phyloP scores from a whole-genome alignment of 2,329 filamentous ascomycete genomes.

The Cadophora sp. region DNA sequence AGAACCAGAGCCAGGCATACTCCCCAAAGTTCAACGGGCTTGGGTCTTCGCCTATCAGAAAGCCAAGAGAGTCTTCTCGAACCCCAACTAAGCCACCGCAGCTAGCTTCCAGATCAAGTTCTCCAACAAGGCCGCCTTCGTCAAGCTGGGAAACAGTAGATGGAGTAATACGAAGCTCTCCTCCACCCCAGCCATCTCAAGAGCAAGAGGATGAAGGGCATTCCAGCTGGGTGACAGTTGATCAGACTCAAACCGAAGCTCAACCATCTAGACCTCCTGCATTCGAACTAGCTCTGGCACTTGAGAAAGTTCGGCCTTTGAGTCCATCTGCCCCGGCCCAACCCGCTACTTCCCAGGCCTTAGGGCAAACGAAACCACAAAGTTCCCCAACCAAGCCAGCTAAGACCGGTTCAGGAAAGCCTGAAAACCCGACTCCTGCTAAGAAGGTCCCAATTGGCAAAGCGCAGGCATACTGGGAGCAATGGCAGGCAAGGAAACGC shows the following conservation, averaged over 20 bases:
- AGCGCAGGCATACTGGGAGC: constrained; percentile 35
- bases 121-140: constrained; percentile 25
- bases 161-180: constrained; percentile 12
- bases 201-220: constrained; percentile 14
- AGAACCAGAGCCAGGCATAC: constrained; percentile 29
- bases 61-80: constrained; percentile 25
- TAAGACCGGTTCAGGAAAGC: neutral
- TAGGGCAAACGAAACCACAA: neutral
- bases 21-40: constrained; percentile 46
- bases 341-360: neutral
- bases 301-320: constrained; percentile 8
- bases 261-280: constrained; percentile 19
- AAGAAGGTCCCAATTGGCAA: constrained; percentile 19
- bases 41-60: constrained; percentile 39
- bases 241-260: constrained; percentile 14
- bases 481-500: constrained; percentile 27
- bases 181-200: constrained; percentile 13
- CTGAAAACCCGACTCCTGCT: neutral
- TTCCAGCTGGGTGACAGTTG: constrained; percentile 27
- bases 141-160: constrained; percentile 39
- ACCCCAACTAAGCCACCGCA: constrained; percentile 20
- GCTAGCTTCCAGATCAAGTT: constrained; percentile 5
- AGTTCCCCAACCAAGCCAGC: neutral
- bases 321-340: constrained; percentile 6
- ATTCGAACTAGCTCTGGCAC: neutral